Evolutionary conservation across 768 basidiomycete genomes (phyloP).

Genomic region (Saitozyma podzolica): DNA sequence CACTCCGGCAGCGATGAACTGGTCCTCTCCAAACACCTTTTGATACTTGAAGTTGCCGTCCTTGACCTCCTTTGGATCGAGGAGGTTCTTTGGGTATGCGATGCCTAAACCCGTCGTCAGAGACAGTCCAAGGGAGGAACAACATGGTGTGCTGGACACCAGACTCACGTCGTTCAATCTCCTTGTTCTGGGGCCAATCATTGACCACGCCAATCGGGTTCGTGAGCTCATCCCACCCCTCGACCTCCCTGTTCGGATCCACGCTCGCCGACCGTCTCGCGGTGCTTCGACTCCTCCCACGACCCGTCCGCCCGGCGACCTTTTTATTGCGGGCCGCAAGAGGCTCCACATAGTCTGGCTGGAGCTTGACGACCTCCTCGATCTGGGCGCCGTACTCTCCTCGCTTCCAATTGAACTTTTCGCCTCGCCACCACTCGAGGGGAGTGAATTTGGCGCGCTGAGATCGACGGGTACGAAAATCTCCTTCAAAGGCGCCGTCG

Average conservation of each 20-base stretch:
- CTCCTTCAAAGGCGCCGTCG: constrained; percentile 28
- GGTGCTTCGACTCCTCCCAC: constrained; percentile 22
- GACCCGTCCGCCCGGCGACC: constrained; percentile 4
- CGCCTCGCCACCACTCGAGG: constrained; percentile 89
- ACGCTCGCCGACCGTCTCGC: constrained; percentile 12
- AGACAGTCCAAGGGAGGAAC: neutral
- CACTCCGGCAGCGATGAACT: constrained; percentile 88
- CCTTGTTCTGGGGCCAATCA: constrained; percentile 64
- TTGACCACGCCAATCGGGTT: constrained; percentile 65
- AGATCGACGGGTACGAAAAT: constrained; percentile 67
- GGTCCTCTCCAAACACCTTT: constrained; percentile 86
- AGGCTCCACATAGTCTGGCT: constrained; percentile 59
- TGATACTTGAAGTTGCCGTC: constrained; percentile 79
- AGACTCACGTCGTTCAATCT: constrained; percentile 70
- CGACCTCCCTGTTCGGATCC: constrained; percentile 50
- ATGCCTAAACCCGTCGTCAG: constrained; percentile 60
- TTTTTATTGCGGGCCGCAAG: constrained; percentile 51
- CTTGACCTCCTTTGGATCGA: constrained; percentile 63
- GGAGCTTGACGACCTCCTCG: constrained; percentile 64
- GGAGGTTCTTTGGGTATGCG: constrained; percentile 71
- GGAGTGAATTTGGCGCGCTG: constrained; percentile 69
- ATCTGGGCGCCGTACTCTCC: constrained; percentile 61
- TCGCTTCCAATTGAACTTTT: constrained; percentile 79
- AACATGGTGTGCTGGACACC: neutral
- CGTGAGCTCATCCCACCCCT: constrained; percentile 86